A percentile compares a stretch with the other conserved stretches of the same genome.
Conservation (phyloP, 345 rosid genomes). For the Firmiana major region DNA sequence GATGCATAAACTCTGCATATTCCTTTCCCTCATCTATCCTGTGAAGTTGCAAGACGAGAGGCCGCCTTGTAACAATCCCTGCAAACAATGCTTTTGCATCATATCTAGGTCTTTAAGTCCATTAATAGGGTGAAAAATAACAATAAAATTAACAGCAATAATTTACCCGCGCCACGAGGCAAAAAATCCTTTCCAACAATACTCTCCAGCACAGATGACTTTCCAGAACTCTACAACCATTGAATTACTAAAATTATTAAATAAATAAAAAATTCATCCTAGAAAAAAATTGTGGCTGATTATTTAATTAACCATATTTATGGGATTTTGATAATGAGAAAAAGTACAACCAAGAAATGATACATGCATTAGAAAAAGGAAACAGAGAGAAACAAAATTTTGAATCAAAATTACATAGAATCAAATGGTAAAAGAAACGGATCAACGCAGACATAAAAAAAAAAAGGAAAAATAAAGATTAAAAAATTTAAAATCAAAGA, state of each 20-base stretch:
- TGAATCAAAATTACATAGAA: background rate
- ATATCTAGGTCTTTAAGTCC: background rate
- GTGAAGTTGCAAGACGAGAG: slow-evolving; percentile 92
- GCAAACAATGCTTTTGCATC: slow-evolving; percentile 23
- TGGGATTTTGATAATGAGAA: background rate
- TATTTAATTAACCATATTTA: background rate
- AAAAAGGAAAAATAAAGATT: background rate
- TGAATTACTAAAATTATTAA: slow-evolving; percentile 11
- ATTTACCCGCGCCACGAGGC: slow-evolving; percentile 93
- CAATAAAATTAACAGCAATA: slow-evolving; percentile 15
- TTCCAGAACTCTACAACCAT: slow-evolving; percentile 81
- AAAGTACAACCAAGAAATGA: background rate
- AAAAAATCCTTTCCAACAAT: slow-evolving; percentile 90
- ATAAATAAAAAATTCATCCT: slow-evolving; percentile 12
- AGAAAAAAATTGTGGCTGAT: background rate
- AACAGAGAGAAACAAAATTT: background rate
- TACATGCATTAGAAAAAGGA: background rate
- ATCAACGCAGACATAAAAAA: background rate
- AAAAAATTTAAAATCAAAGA: background rate
- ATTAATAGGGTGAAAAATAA: background rate
- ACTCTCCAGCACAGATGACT: slow-evolving; percentile 93
- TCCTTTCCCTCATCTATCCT: slow-evolving; percentile 81
- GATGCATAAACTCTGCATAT: slow-evolving; percentile 93
- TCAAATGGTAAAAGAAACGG: background rate
- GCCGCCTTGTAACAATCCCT: slow-evolving; percentile 96